Base-by-base conservation (phyloP, 176 grass and related monocot genomes). In the Puccinellia tenuiflora region DNA sequence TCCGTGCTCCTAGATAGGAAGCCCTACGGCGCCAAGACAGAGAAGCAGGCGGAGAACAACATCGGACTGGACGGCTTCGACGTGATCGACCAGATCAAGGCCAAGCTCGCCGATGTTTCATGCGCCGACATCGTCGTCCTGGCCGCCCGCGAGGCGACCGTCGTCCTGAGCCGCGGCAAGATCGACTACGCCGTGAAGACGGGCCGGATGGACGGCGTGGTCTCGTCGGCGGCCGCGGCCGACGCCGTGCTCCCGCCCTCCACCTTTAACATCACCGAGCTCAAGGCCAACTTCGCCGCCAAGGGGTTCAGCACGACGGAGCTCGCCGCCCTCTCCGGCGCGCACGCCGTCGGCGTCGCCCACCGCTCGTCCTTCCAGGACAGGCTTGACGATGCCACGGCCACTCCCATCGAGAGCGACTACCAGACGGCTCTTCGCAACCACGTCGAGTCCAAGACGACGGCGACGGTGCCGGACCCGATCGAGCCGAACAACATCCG, bases 311-410 rank as follows among this genome's bases (percentile, higher is more conserved):
- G 17, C 48, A 13, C 68, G 9, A 76, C 65, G 78, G 90, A 94
- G 78, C 92, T 92, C 46, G 84, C 85, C 59, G 73, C 77, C 8
- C 42, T 94, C 37, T 85, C 89, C n/a, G 90, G 87, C 21, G 92
- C 89, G 35, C 92, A 94, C 84, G 55, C 75, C 71, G 46, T 91
- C 40, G 92, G 89, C 79, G 68, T 87, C 10, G 73, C 79, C 11
- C 89, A 92, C 82, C 76, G 68, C 64, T 25, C 79, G 4, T 88
- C 86, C 13, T 81, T 88, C 72, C 7, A 28, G 6, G 81, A 76
- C 65, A 76, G 92, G 24, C 84, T 92, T 26, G 64, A 80, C 29
- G 26, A 52, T n/a, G 35, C 39, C 13, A 34, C 35, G 35, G 5
- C 7, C 72, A 22, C 25, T 37, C 22, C 40, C 38, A 83, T 87